phyloP scores from a whole-genome alignment of 192 early-diverging fungal species.

The Tieghemiomyces parasiticus region DNA sequence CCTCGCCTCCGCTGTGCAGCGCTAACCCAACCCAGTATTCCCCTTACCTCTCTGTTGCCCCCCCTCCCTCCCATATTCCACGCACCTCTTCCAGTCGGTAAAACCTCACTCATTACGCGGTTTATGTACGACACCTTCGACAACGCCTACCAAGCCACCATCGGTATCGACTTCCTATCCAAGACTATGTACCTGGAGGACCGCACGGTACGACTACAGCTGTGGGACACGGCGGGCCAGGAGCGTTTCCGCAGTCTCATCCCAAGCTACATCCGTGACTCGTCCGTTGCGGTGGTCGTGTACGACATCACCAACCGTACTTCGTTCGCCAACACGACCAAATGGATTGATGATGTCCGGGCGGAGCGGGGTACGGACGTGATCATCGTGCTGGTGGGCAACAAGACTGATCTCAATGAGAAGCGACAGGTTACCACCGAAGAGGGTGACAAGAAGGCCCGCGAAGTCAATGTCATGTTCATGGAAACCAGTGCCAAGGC shows the following conservation, averaged over 20 bases:
- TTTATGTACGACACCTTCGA: conserved; percentile 99
- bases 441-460: conserved; percentile 95
- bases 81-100: conserved; percentile 78
- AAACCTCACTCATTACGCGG: conserved; percentile 96
- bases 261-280: conserved; percentile 97
- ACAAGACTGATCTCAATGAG: conserved; percentile 97
- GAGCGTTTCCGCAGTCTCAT: conserved; percentile 96
- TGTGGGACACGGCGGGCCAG: conserved; percentile 98
- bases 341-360: conserved; percentile 99
- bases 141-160: conserved; percentile 96
- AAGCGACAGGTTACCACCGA: conserved; percentile 89
- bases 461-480: conserved; percentile 94
- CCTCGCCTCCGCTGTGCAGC: too few relatives aligned
- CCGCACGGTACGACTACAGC: conserved; percentile 90
- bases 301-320: conserved; percentile 96
- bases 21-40: too few relatives aligned
- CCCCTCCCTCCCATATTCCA: too few relatives aligned
- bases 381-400: conserved; percentile 95
- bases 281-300: conserved; percentile 91
- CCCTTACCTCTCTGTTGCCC: too few relatives aligned
- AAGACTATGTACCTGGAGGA: conserved; percentile 99
- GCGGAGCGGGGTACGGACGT: conserved; percentile 97
- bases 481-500: conserved; percentile 99
- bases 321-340: conserved; percentile 91
- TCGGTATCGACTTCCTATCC: conserved; percentile 97